Evolutionary conservation across 495 filamentous ascomycete genomes (phyloP), one percentile per base, ranked within the genome.

Genomic region (Tuber aestivum): DNA sequence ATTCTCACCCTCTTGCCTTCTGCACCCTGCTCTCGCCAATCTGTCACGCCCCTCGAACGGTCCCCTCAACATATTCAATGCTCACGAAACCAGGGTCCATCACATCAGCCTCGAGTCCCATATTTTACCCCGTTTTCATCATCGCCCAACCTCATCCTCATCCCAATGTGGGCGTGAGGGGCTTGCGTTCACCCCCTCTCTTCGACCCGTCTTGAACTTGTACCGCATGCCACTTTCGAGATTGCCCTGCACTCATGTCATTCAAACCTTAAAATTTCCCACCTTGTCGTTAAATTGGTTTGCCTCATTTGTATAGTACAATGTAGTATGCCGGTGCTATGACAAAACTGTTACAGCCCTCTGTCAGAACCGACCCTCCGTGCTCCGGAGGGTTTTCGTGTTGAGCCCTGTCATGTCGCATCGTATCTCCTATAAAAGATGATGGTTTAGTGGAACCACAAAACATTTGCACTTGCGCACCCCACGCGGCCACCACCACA

Each of bases 21-120:
- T 75, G 76, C 76, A 76, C 76, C 72, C 69, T 68, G 68, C 75
- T 79, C 78, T 79, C 78, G 78, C 78, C 78, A 79, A 79, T 79
- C 78, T 79, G 72, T 74, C 61, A 76, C 74, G 56, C n/a, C 56
- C 56, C 27, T 65, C 56, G 76, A 79, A 70, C 75, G 78, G 78
- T 79, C 78, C 72, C 73, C n/a, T n/a, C 75, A 70, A 76, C 77
- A 65, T 27, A 65, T 65, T 65, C 56, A 65, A 14, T 27, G 56
- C 76, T 70, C 70, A 78, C 75, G 77, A 76, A 78, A 74, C 72
- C 74, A 71, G 77, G 77, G 76, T 27, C 32, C 71, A 50, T 56
- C 74, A 6, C 71, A 75, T 71, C 21, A 72, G 44, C 72, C 69
- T 79, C 78, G 38, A 41, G 56, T 65, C 56, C 56, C 56, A 65